Evolutionary conservation across 495 filamentous ascomycete species (phyloP).

Genomic region (Bacidia gigantensis): DNA sequence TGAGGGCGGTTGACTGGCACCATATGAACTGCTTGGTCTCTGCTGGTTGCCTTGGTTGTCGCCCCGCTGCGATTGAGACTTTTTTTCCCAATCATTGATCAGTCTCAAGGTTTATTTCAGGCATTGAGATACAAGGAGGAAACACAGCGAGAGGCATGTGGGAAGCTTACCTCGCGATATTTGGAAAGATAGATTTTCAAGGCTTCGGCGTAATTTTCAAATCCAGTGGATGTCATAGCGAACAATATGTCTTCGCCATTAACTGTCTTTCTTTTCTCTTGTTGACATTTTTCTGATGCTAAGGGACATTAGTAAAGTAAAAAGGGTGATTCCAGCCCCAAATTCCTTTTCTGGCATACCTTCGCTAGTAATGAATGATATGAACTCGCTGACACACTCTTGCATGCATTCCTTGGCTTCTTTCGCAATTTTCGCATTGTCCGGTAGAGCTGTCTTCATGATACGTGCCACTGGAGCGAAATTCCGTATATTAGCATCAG

Average conservation of each 20-base stretch:
- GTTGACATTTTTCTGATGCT: slow-evolving; percentile 99
- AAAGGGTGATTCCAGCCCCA: slow-evolving; percentile 13
- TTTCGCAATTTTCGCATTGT: slow-evolving; percentile 98
- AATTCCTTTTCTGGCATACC: slow-evolving; percentile 38
- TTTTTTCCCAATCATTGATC: slow-evolving; percentile 12
- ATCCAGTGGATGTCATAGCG: slow-evolving; percentile 96
- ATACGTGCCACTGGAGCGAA: slow-evolving; percentile 93
- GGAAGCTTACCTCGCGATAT: slow-evolving; percentile 81
- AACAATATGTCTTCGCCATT: slow-evolving; percentile 98
- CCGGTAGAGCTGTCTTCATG: slow-evolving; percentile 93
- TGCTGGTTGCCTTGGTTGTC: slow-evolving; percentile 48
- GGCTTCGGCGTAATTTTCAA: slow-evolving; percentile 97
- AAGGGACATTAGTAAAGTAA: slow-evolving; percentile 22
- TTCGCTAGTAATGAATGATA: slow-evolving; percentile 99
- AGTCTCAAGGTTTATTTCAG: no score
- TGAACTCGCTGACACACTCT: slow-evolving; percentile 99
- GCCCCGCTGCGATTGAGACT: slow-evolving; percentile 66
- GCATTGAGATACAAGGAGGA: background rate
- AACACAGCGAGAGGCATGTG: background rate
- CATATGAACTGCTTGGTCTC: slow-evolving; percentile 58
- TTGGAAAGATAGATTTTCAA: slow-evolving; percentile 96
- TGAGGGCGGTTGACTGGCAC: slow-evolving; percentile 31
- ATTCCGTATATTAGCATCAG: slow-evolving; percentile 81
- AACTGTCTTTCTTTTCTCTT: slow-evolving; percentile 97
- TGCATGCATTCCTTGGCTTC: slow-evolving; percentile 99